phyloP scores from a whole-genome alignment of 495 filamentous ascomycete genomes.

The Terfezia claveryi region DNA sequence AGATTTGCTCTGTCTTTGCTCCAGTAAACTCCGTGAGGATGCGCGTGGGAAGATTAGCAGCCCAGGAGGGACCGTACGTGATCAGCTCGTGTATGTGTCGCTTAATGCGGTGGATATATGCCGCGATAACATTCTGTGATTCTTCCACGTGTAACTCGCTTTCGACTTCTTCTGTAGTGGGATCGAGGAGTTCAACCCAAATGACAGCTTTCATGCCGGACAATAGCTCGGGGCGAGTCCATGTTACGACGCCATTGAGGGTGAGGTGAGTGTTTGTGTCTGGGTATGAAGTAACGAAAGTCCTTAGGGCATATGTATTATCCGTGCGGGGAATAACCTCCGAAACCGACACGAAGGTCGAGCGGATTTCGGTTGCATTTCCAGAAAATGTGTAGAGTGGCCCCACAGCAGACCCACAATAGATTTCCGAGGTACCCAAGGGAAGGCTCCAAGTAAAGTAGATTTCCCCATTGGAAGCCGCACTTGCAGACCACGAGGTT shows the following conservation, averaged over 20 bases:
- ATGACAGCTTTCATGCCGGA: slow-evolving; percentile 50
- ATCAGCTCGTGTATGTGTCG: slow-evolving; percentile 57
- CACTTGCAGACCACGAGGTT: slow-evolving; percentile 61
- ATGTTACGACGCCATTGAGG: slow-evolving; percentile 56
- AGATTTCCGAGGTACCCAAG: slow-evolving; percentile 11
- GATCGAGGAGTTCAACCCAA: slow-evolving; percentile 47
- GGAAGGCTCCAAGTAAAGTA: slow-evolving; percentile 43
- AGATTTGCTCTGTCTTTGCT: slow-evolving; percentile 20
- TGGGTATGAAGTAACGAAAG: slow-evolving; percentile 39
- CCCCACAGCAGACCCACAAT: slow-evolving; percentile 1
- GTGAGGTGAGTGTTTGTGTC: slow-evolving; percentile 64
- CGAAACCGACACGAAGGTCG: slow-evolving; percentile 44
- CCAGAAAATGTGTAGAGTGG: slow-evolving; percentile 16
- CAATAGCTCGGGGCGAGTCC: slow-evolving; percentile 65
- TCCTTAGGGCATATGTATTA: slow-evolving; percentile 50
- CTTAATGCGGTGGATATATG: slow-evolving; percentile 70
- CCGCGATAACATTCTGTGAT: slow-evolving; percentile 51
- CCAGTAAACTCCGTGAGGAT: slow-evolving; percentile 44
- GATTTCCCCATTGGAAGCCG: slow-evolving; percentile 44
- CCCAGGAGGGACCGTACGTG: slow-evolving; percentile 51
- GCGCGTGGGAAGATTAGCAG: slow-evolving; percentile 40
- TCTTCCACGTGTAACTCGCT: slow-evolving; percentile 68
- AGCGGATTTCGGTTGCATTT: slow-evolving; percentile 19
- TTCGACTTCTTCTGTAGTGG: slow-evolving; percentile 46
- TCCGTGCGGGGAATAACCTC: slow-evolving; percentile 53